These are phyloP conservation scores for Ophiocordyceps camponoti-leonardi DNA, from an alignment of 2,329 filamentous ascomycete genomes.

Conservation along the genomic window DNA sequence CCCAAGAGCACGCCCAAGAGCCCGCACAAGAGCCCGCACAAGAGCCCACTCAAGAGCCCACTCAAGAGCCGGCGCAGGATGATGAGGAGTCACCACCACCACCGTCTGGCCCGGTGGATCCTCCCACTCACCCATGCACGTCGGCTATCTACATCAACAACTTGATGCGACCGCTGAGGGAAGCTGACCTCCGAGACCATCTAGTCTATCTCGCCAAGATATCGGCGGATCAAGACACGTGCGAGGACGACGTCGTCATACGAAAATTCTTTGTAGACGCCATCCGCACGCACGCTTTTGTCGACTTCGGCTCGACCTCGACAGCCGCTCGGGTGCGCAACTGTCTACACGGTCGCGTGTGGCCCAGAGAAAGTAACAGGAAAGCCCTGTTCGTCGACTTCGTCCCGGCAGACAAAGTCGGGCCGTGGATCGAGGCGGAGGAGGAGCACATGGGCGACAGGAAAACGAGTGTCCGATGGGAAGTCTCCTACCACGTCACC, in stretches of 20 bases:
- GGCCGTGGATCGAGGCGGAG: constrained; percentile 59
- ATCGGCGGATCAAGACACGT: constrained; percentile 16
- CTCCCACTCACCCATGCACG: constrained; percentile 55
- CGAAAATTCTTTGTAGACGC: constrained; percentile 62
- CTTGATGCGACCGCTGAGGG: constrained; percentile 72
- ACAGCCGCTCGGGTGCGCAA: constrained; percentile 64
- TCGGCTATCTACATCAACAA: constrained; percentile 75
- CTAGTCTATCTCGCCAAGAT: constrained; percentile 51
- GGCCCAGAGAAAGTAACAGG: constrained; percentile 74
- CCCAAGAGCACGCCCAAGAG: too few species aligned
- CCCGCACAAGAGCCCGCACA: too few species aligned
- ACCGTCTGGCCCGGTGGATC: constrained; percentile 19
- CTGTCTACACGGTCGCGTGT: constrained; percentile 60
- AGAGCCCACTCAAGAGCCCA: too few species aligned
- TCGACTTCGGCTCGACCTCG: constrained; percentile 48
- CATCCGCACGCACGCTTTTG: constrained; percentile 79
- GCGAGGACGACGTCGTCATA: constrained; percentile 35
- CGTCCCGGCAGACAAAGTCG: constrained; percentile 57
- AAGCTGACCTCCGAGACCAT: constrained; percentile 47
- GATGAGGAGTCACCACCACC: background rate
- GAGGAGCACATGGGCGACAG: constrained; percentile 27
- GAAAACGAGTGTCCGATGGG: constrained; percentile 39
- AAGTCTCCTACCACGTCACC: constrained; percentile 53
- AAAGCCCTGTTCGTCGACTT: constrained; percentile 84
- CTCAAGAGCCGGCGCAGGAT: background rate